Evolutionary conservation across 1,284 basidiomycete species (phyloP).

Genomic region (Puccinia horiana): DNA sequence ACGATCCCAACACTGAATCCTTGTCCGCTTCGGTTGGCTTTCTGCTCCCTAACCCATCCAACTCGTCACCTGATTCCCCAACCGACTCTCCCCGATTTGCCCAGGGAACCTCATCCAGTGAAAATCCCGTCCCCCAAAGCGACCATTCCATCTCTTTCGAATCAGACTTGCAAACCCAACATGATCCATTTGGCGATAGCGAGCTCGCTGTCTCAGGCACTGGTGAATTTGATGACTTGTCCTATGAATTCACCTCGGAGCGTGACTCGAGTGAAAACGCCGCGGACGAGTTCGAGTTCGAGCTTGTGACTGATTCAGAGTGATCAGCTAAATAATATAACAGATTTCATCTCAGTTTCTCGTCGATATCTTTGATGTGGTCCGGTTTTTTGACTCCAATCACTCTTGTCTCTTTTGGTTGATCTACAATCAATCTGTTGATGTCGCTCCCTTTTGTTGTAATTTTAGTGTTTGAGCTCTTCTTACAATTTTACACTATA

Average conservation of each 20-base stretch:
- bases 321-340: background rate
- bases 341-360: background rate
- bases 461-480: background rate
- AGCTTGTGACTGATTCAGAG: constrained; percentile 14
- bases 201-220: background rate
- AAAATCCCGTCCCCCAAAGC: background rate
- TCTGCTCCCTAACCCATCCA: constrained; percentile 20
- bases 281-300: constrained; percentile 15
- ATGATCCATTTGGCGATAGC: background rate
- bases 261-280: background rate
- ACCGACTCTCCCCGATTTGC: background rate
- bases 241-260: constrained; percentile 20
- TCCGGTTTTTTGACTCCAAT: background rate
- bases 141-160: background rate
- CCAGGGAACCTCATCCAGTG: background rate
- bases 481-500: background rate
- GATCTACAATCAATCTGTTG: background rate
- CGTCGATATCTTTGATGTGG: background rate
- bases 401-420: background rate
- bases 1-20: constrained; percentile 21
- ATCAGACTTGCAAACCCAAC: background rate
- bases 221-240: constrained; percentile 9
- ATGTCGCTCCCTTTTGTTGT: background rate
- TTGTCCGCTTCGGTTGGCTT: constrained; percentile 43
- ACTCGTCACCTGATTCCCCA: background rate